Evolutionary conservation across 139 green algal genomes (phyloP).

Genomic region (Marvania coccoides): DNA sequence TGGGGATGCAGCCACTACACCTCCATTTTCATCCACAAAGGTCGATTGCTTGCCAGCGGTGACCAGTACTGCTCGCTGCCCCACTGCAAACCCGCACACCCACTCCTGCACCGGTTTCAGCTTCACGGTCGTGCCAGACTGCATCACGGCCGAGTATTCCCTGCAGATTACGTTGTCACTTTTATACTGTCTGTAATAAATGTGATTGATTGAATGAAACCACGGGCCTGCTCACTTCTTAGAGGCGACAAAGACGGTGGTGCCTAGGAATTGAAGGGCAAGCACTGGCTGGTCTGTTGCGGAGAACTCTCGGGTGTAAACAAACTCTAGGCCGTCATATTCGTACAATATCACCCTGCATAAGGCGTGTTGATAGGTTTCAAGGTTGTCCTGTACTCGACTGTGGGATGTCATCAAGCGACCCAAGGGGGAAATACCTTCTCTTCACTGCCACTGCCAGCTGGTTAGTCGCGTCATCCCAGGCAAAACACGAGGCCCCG

Average conservation of each 20-base stretch:
- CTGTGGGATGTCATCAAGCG: neutral
- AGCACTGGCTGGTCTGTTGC: slow-evolving; percentile 29
- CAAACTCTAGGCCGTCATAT: slow-evolving; percentile 35
- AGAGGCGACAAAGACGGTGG: slow-evolving; percentile 19
- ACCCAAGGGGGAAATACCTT: neutral
- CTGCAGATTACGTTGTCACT: neutral
- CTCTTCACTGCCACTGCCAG: slow-evolving; percentile 31
- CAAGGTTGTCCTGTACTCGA: neutral
- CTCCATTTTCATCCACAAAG: neutral
- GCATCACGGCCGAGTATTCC: neutral
- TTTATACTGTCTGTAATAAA: neutral
- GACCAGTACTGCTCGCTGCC: neutral
- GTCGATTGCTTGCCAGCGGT: neutral
- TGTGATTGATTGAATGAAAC: neutral
- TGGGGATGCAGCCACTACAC: neutral
- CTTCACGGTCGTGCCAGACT: neutral
- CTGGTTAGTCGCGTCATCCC: slow-evolving; percentile 25
- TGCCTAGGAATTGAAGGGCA: neutral
- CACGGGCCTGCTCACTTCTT: neutral
- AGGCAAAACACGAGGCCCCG: slow-evolving; percentile 31
- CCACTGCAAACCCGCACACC: neutral
- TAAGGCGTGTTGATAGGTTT: neutral
- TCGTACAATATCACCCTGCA: slow-evolving; percentile 26
- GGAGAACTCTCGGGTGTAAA: slow-evolving; percentile 40
- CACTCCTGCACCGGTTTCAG: neutral